phyloP scores from a whole-genome alignment of 352 stramenopile species.

The Phytophthora megakarya region DNA sequence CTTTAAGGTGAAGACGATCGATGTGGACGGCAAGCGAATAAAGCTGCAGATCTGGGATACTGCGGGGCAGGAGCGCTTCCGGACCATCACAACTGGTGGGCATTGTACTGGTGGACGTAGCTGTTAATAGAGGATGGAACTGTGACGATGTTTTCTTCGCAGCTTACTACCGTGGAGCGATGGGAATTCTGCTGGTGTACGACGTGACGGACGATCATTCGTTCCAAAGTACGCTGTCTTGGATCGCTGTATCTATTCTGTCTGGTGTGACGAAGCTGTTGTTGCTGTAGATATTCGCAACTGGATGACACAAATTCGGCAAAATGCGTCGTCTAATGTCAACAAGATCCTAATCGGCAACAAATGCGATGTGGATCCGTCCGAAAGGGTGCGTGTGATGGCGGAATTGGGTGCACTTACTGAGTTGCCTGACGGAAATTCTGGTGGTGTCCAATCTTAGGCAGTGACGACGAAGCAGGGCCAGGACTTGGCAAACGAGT shows the following conservation, averaged over 20 bases:
- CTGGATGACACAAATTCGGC: conserved; percentile 93
- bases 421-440: conserved; percentile 19
- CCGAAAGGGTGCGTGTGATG: conserved; percentile 88
- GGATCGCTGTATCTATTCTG: not conserved
- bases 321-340: conserved; percentile 99
- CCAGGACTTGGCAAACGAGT: conserved; percentile 92
- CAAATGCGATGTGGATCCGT: conserved; percentile 98
- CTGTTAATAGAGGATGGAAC: not conserved
- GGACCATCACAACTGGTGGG: conserved; percentile 85
- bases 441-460: conserved; percentile 38
- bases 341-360: conserved; percentile 99
- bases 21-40: conserved; percentile 86
- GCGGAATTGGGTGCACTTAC: not conserved
- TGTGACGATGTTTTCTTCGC: conserved; percentile 2
- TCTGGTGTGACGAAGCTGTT: conserved; percentile 1
- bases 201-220: conserved; percentile 93
- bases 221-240: conserved; percentile 79
- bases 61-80: conserved; percentile 87
- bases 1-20: conserved; percentile 91
- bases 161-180: conserved; percentile 92
- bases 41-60: conserved; percentile 92
- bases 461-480: conserved; percentile 93
- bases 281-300: conserved; percentile 78
- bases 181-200: conserved; percentile 93
- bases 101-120: not conserved